Evolutionary conservation across 2,329 filamentous ascomycete genomes (phyloP).

Genomic region (Aspergillus novofumigatus): DNA sequence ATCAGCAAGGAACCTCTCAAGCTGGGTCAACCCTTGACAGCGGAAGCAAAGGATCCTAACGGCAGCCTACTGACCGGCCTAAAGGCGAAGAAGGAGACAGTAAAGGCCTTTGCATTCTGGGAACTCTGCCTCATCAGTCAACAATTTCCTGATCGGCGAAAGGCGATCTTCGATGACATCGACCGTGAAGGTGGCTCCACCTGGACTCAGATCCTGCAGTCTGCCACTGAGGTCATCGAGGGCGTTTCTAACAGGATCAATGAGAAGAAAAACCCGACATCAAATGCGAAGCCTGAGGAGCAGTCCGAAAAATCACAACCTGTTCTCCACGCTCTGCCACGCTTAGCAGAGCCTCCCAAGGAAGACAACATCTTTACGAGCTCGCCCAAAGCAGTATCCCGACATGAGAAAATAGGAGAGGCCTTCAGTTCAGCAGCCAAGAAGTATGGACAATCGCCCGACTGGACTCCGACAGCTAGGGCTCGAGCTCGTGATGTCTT

Average conservation of each 20-base stretch:
- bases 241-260: conserved; percentile 65
- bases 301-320: conserved; percentile 42
- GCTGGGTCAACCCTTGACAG: conserved; percentile 76
- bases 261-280: conserved; percentile 49
- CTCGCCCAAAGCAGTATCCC: conserved; percentile 33
- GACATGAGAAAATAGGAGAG: conserved; percentile 35
- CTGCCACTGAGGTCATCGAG: conserved; percentile 67
- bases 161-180: conserved; percentile 80
- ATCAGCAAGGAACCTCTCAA: conserved; percentile 78
- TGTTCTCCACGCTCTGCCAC: conserved; percentile 46
- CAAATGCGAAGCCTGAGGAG: conserved; percentile 25
- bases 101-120: conserved; percentile 84
- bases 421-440: conserved; percentile 43
- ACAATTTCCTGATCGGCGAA: conserved; percentile 68
- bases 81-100: conserved; percentile 74
- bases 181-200: conserved; percentile 74
- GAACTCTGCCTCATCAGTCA: conserved; percentile 78
- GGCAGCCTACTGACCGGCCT: conserved; percentile 81
- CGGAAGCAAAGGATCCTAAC: conserved; percentile 84
- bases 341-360: conserved; percentile 47
- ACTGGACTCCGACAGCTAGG: conserved; percentile 41
- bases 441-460: conserved; percentile 42
- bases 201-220: conserved; percentile 71
- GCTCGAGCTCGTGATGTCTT: conserved; percentile 36
- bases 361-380: conserved; percentile 46